Base-by-base conservation (phyloP, 805 yeast species). In the Candida argentea region DNA sequence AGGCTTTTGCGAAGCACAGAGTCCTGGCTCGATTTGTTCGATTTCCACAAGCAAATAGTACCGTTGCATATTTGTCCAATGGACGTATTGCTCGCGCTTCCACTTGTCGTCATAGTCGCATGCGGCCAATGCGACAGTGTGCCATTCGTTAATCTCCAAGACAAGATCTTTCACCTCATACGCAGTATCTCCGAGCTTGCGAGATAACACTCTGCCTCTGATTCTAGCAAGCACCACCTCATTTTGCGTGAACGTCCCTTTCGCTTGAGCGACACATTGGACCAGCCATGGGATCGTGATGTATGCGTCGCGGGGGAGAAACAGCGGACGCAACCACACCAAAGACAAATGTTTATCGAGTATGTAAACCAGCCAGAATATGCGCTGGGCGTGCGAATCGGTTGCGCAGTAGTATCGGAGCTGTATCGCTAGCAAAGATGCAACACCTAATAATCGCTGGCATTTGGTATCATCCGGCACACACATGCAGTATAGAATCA, bases 311-410 rank as follows among this genome's bases (percentile, higher is more conserved):
- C 37, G 40, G 3, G 64, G 57, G 16, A 56, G 41, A 36, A 54
- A 62, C 28, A 57, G 50, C 9, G 66, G 65, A 27, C 43, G 49
- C 16, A 48, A 42, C 19, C 49, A 37, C 27, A 58, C 26, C n/a
- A 62, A 38, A 31, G 55, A 50, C 20, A 58, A 38, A 28, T 57
- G 64, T 25, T 57, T 55, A 32, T 62, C 68, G 22, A 61, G 35
- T 26, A 55, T 58, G 38, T 48, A 49, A 9, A 58, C 37, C 3
- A 64, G 40, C 66, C 65, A 59, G 31, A 59, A 54, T 8, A 57
- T 31, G 13, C 52, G 28, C 10, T 40, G 31, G 9, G 40, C 26
- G 18, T 32, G 16, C 18, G 13, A 16, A 6, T 10, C 22, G 8
- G 14, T 17, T 11, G 26, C 23, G 16, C 33, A 40, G 34, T 45